Evolutionary conservation across 2,329 filamentous ascomycete species (phyloP).

Genomic region (Cytospora schulzeri): DNA sequence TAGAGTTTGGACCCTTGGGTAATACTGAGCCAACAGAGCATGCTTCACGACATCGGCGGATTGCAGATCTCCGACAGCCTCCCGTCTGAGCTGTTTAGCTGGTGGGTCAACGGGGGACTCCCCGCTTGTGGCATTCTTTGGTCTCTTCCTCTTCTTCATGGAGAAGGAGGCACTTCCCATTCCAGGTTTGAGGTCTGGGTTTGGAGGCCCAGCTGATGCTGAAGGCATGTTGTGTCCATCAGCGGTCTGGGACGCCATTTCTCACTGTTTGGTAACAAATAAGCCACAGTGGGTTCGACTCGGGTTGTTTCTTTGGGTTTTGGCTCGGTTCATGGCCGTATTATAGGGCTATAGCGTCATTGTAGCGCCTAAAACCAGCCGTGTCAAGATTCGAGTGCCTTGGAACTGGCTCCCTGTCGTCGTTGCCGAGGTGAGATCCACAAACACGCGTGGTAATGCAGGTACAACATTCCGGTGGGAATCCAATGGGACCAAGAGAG

Average conservation of each 20-base stretch:
- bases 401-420: constrained; percentile 8
- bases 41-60: constrained; percentile 44
- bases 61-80: constrained; percentile 15
- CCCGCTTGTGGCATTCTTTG: neutral
- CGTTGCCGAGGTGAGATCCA: constrained; percentile 4
- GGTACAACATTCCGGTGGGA: constrained; percentile 5
- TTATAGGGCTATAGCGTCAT: constrained; percentile 4
- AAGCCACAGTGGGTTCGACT: constrained; percentile 2
- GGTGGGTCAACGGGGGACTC: constrained; percentile 21
- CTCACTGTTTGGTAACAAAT: neutral
- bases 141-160: constrained; percentile 22
- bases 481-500: constrained; percentile 5
- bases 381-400: constrained; percentile 4
- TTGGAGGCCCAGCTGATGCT: neutral
- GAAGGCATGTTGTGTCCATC: neutral
- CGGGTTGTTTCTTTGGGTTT: neutral
- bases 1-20: constrained; percentile 65
- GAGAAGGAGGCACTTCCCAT: neutral
- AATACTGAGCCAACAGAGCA: constrained; percentile 70
- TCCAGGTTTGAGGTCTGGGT: neutral
- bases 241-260: neutral
- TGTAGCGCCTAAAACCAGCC: neutral
- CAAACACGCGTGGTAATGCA: constrained; percentile 6
- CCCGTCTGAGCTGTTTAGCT: constrained; percentile 30
- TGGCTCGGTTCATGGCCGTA: neutral